Evolutionary conservation across 768 basidiomycete genomes (phyloP), one percentile per base, ranked within the genome.

Genomic region (Phlegmacium glaucopus): DNA sequence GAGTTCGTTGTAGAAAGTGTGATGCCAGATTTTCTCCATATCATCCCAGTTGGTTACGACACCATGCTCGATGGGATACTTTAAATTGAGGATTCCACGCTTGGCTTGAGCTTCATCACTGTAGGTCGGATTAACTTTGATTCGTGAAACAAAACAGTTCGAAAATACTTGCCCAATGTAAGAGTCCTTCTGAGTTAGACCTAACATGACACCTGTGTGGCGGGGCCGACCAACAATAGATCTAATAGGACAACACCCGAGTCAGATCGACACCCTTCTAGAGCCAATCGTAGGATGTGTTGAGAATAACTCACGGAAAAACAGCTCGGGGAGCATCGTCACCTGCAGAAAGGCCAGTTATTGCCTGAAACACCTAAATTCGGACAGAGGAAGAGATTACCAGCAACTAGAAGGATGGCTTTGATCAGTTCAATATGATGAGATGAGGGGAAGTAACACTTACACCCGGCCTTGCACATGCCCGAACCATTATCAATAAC

Each of bases 381-480:
- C 13, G 38, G 36, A 17, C 25, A 42, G 22, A 5, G 22, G 48
- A 48, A 42, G 36, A 46, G 53, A 46, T 62, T 75, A 83, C 83
- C 85, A 76, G 84, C 82, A 69, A 85, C 83, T 86, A 59, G 47
- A 56, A 35, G 54, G 43, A 40, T 52, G 29, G 48, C 59, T 22
- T 39, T 61, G 54, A 61, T 63, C 13, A 61, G 56, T 39, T 34
- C 32, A 34, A 36, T 26, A 28, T 18, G 18, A 43, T 49, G 17
- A 32, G 42, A 52, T 40, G 52, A 42, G 44, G 49, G 42, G 27
- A 25, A 47, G 47, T 57, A 57, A 54, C 32, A 85, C 87, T 60
- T 68, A 87, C 86, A 90, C 71, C 93, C 94, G 79, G 92, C 93
- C 75, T 96, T 96, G 85, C 93, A 95, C 91, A 94, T 94, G 70